Evolutionary conservation across 768 basidiomycete species (phyloP).

Genomic region (Leccinum disarticulatum): DNA sequence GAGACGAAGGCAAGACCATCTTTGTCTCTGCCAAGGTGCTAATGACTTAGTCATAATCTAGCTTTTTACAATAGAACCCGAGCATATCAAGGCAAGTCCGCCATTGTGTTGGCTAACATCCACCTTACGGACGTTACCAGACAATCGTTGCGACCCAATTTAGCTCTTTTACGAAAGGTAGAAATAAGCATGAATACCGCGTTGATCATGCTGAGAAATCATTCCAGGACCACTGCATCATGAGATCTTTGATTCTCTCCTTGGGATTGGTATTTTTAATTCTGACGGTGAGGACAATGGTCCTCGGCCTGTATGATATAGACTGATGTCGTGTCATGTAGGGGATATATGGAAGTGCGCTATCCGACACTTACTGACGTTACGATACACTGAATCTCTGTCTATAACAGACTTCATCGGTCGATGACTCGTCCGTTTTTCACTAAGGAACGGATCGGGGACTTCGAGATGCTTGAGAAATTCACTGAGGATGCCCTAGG

Average conservation of each 20-base stretch:
- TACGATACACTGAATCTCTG: background rate
- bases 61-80: conserved; percentile 48
- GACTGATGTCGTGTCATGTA: conserved; percentile 14
- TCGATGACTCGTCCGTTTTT: conserved; percentile 60
- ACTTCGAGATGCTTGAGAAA: conserved; percentile 54
- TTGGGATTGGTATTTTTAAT: conserved; percentile 59
- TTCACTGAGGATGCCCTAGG: conserved; percentile 50
- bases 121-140: conserved; percentile 21
- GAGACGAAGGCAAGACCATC: conserved; percentile 35
- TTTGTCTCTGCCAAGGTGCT: background rate
- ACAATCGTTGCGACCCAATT: conserved; percentile 44
- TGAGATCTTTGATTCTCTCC: conserved; percentile 25
- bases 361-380: background rate
- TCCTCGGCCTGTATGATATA: background rate
- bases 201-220: conserved; percentile 21
- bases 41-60: conserved; percentile 11
- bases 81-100: conserved; percentile 39
- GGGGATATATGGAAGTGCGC: conserved; percentile 57
- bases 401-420: background rate
- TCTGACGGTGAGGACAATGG: conserved; percentile 41
- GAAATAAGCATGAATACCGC: background rate
- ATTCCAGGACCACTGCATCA: conserved; percentile 5
- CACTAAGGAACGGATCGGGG: conserved; percentile 48
- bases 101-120: background rate
- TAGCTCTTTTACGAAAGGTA: conserved; percentile 39